A percentile compares a stretch with the other conserved stretches of the same genome.
Evolutionary conservation across 2,329 filamentous ascomycete genomes (phyloP).

Genomic region (Colletotrichum orbiculare): DNA sequence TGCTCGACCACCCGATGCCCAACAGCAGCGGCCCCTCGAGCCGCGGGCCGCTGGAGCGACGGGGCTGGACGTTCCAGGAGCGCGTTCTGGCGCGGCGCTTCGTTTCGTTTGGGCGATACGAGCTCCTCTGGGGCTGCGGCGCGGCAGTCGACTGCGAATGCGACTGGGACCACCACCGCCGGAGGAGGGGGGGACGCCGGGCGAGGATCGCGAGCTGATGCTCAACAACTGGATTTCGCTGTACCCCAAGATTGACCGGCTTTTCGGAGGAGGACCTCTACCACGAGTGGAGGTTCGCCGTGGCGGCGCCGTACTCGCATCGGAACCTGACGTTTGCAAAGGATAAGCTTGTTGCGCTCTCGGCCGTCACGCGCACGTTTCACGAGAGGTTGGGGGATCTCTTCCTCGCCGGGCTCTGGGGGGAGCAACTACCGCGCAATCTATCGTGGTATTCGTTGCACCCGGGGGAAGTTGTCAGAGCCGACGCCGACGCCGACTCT

Average conservation of each 20-base stretch:
- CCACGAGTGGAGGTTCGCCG: slow-evolving; percentile 1
- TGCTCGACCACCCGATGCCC: not conserved
- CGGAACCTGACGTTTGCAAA: not conserved
- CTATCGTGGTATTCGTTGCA: not conserved
- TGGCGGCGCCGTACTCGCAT: not conserved
- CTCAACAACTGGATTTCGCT: not conserved
- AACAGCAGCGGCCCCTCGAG: not conserved
- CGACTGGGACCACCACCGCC: not conserved
- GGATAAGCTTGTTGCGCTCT: not conserved
- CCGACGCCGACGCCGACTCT: not conserved
- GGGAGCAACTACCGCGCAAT: not conserved
- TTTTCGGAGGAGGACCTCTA: not conserved
- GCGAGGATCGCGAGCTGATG: not conserved
- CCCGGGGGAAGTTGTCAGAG: not conserved
- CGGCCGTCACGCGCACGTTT: not conserved
- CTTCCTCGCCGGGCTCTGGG: not conserved
- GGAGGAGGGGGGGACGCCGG: not conserved
- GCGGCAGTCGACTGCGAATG: slow-evolving; percentile 1
- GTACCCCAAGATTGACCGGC: not conserved
- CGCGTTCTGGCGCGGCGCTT: no score
- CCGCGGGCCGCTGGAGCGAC: not conserved
- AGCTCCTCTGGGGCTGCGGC: slow-evolving; percentile 1
- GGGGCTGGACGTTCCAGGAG: not conserved
- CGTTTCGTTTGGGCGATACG: no score
- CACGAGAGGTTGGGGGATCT: not conserved